These are phyloP conservation scores for Leishmania tarentolae DNA, from an alignment of 208 protist genomes.

Conservation along the genomic window DNA sequence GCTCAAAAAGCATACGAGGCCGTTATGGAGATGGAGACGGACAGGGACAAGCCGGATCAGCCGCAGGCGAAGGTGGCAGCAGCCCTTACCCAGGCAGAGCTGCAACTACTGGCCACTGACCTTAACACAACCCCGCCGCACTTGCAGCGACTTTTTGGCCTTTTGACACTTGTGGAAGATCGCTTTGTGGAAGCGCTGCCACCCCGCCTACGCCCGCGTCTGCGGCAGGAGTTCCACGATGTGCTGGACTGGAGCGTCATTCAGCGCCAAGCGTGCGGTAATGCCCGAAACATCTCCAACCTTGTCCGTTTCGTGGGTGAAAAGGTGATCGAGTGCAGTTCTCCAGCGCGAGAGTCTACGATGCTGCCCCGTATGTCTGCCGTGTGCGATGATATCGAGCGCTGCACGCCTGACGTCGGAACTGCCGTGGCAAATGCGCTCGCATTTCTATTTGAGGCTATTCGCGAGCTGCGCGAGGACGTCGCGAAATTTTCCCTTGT, in stretches of 20 bases:
- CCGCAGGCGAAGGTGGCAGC: conserved; percentile 26
- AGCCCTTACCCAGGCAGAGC: conserved; percentile 49
- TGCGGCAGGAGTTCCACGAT: conserved; percentile 76
- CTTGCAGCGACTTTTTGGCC: conserved; percentile 44
- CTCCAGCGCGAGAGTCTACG: conserved; percentile 59
- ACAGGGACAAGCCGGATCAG: conserved; percentile 28
- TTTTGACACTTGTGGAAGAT: conserved; percentile 60
- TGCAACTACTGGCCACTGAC: conserved; percentile 47
- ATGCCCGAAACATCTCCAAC: conserved; percentile 48
- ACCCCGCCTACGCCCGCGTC: conserved; percentile 49
- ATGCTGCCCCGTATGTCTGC: conserved; percentile 31
- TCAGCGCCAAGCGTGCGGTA: conserved; percentile 36
- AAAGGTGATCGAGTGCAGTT: conserved; percentile 65
- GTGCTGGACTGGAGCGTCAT: conserved; percentile 79
- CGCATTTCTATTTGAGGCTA: conserved; percentile 64
- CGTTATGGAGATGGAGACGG: conserved; percentile 41
- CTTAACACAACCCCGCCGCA: conserved; percentile 58
- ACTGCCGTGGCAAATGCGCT: conserved; percentile 68
- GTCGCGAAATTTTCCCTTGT: conserved; percentile 71
- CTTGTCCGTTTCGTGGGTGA: conserved; percentile 71
- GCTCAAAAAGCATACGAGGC: conserved; percentile 78
- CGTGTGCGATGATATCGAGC: conserved; percentile 53
- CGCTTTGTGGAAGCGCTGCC: conserved; percentile 70
- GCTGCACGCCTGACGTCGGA: conserved; percentile 53
- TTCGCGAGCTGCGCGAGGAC: conserved; percentile 61